Percentiles rank a stretch among this genome's conserved stretches.
Evolutionary conservation across 148 eudicot genomes (phyloP).

Genomic region (Amaranthus hypochondriacus): DNA sequence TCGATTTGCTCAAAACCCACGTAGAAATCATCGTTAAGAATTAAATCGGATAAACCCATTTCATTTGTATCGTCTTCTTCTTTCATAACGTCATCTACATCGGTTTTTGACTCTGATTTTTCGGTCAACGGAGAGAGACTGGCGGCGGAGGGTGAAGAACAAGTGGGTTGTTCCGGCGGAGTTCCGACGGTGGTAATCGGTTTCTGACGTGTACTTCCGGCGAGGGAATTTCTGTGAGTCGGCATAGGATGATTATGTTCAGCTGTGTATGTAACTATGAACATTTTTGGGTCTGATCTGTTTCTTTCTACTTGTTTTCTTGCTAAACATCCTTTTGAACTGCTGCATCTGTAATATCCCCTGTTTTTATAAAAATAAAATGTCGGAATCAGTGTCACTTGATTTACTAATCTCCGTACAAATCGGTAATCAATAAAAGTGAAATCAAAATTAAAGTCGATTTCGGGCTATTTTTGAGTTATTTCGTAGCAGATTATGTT

Average conservation of each 20-base stretch:
- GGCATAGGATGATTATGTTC: slow-evolving; percentile 92
- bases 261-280: slow-evolving; percentile 79
- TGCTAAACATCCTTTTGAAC: slow-evolving; percentile 71
- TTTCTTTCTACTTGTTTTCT: slow-evolving; percentile 84
- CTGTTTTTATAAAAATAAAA: slow-evolving; percentile 36
- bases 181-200: slow-evolving; percentile 23
- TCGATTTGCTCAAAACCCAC: slow-evolving; percentile 67
- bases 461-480: too few species aligned
- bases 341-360: slow-evolving; percentile 85
- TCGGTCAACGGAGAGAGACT: slow-evolving; percentile 44
- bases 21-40: slow-evolving; percentile 63
- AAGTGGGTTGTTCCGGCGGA: slow-evolving; percentile 23
- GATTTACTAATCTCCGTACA: too few species aligned
- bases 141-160: slow-evolving; percentile 27
- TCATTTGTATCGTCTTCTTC: slow-evolving; percentile 43
- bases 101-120: slow-evolving; percentile 37
- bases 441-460: background rate
- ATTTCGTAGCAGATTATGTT: too few species aligned
- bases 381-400: background rate
- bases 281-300: slow-evolving; percentile 77
- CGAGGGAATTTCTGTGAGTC: slow-evolving; percentile 70
- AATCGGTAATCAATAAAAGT: background rate
- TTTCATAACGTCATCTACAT: slow-evolving; percentile 29
- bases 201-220: slow-evolving; percentile 80
- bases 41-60: slow-evolving; percentile 39